Evolutionary conservation across 2,329 filamentous ascomycete species (phyloP).

Genomic region (Sphaerulina musiva): DNA sequence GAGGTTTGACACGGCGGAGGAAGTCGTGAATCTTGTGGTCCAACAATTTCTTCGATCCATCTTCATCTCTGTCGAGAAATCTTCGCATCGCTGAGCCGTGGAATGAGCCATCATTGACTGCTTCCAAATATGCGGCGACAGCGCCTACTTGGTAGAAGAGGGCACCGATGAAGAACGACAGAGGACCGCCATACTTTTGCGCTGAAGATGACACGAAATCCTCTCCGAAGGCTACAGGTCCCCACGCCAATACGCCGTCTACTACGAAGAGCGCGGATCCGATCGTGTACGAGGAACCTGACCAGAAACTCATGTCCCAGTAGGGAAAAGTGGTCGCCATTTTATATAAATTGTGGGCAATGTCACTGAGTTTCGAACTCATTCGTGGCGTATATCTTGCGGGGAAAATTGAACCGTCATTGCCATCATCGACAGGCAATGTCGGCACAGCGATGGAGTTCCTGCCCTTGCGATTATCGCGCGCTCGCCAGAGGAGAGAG

Average conservation of each 20-base stretch:
- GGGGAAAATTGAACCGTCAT: slow-evolving; percentile 9
- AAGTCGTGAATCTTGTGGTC: slow-evolving; percentile 26
- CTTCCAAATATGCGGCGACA: slow-evolving; percentile 28
- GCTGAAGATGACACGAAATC: slow-evolving; percentile 15
- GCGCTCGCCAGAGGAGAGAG: slow-evolving; percentile 22
- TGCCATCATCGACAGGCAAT: slow-evolving; percentile 4
- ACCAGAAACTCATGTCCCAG: slow-evolving; percentile 31
- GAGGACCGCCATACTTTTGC: slow-evolving; percentile 19
- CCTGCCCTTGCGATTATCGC: slow-evolving; percentile 25
- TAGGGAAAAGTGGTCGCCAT: slow-evolving; percentile 29
- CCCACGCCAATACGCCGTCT: slow-evolving; percentile 24
- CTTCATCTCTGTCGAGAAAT: slow-evolving; percentile 25
- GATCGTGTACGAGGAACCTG: slow-evolving; percentile 25
- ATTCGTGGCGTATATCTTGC: slow-evolving; percentile 16
- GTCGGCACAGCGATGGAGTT: slow-evolving; percentile 22
- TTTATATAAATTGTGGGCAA: slow-evolving; percentile 10
- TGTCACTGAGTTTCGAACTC: slow-evolving; percentile 9
- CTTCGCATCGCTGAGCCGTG: slow-evolving; percentile 26
- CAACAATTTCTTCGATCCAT: slow-evolving; percentile 24
- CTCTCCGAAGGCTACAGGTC: slow-evolving; percentile 18
- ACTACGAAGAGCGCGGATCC: slow-evolving; percentile 28
- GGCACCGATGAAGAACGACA: slow-evolving; percentile 27
- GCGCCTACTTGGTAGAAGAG: slow-evolving; percentile 29
- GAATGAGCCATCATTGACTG: slow-evolving; percentile 30
- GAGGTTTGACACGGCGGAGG: slow-evolving; percentile 12